Conservation (phyloP, 805 yeast species). For the Candida broadrunensis region DNA sequence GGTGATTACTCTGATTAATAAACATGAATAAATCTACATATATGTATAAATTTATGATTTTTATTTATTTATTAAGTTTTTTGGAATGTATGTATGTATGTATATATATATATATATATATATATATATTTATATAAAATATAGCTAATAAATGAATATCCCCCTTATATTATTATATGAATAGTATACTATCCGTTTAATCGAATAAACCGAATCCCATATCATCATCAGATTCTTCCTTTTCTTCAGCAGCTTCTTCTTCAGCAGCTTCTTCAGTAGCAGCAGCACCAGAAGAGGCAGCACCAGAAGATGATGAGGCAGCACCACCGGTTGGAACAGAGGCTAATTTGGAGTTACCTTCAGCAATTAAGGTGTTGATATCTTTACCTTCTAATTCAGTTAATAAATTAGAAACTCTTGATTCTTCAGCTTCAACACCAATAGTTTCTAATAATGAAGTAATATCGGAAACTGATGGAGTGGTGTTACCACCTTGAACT, state of each 20-base stretch:
- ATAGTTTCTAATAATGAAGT: constrained; percentile 86
- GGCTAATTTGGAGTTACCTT: constrained; percentile 94
- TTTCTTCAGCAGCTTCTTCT: constrained; percentile 63
- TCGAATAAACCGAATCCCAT: constrained; percentile 99
- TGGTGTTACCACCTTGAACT: constrained; percentile 93
- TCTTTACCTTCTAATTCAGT: constrained; percentile 91
- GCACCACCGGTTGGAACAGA: constrained; percentile 98
- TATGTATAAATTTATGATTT: no score
- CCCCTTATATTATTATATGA: no score
- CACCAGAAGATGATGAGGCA: constrained; percentile 74
- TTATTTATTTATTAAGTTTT: no score
- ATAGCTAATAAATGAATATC: no score
- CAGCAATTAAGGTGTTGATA: constrained; percentile 84
- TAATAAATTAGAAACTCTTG: constrained; percentile 77
- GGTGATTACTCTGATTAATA: not conserved
- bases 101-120: no score
- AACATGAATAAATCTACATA: no score
- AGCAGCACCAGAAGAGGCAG: constrained; percentile 68
- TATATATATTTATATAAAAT: no score
- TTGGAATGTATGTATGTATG: no score
- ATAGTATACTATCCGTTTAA: no score
- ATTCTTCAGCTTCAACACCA: constrained; percentile 93
- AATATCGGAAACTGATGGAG: constrained; percentile 93
- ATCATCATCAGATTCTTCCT: constrained; percentile 65
- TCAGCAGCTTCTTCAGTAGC: constrained; percentile 72